phyloP scores from a whole-genome alignment of 2,329 filamentous ascomycete species.

The Beauveria rudraprayagi region DNA sequence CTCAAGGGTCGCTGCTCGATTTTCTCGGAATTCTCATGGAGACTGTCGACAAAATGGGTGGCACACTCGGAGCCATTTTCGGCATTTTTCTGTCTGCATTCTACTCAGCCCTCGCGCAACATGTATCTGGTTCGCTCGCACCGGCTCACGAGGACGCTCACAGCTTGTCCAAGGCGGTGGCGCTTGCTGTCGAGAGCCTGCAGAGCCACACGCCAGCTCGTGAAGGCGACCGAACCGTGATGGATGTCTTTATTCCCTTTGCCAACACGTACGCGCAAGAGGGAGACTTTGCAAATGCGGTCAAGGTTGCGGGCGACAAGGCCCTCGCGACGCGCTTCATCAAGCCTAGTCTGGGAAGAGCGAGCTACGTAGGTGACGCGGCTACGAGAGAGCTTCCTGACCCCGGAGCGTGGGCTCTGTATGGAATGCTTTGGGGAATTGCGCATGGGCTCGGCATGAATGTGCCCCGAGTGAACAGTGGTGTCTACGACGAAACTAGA shows the following conservation, averaged over 20 bases:
- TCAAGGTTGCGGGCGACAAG: constrained; percentile 54
- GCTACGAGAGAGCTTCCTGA: constrained; percentile 51
- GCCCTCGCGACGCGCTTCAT: constrained; percentile 38
- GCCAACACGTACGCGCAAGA: constrained; percentile 37
- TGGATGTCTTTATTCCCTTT: constrained; percentile 50
- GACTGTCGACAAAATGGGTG: constrained; percentile 49
- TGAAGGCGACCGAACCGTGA: constrained; percentile 47
- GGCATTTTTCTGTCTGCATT: constrained; percentile 47
- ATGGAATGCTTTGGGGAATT: not conserved
- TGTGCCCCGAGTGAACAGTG: not conserved
- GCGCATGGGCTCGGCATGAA: not conserved
- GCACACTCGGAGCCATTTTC: constrained; percentile 42
- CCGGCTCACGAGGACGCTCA: constrained; percentile 15
- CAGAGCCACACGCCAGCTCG: constrained; percentile 45
- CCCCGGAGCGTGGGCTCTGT: constrained; percentile 53
- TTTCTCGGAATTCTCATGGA: constrained; percentile 42
- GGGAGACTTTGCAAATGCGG: constrained; percentile 48
- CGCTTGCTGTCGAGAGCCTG: constrained; percentile 36
- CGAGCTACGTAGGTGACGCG: constrained; percentile 55
- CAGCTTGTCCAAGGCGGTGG: constrained; percentile 33
- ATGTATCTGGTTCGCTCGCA: constrained; percentile 20
- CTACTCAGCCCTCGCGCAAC: constrained; percentile 31
- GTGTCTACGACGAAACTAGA: no score
- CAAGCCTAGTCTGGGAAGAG: constrained; percentile 51
- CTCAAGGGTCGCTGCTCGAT: constrained; percentile 35